Evolutionary conservation across 768 basidiomycete genomes (phyloP).

Genomic region (Leccinum longicurvipes): DNA sequence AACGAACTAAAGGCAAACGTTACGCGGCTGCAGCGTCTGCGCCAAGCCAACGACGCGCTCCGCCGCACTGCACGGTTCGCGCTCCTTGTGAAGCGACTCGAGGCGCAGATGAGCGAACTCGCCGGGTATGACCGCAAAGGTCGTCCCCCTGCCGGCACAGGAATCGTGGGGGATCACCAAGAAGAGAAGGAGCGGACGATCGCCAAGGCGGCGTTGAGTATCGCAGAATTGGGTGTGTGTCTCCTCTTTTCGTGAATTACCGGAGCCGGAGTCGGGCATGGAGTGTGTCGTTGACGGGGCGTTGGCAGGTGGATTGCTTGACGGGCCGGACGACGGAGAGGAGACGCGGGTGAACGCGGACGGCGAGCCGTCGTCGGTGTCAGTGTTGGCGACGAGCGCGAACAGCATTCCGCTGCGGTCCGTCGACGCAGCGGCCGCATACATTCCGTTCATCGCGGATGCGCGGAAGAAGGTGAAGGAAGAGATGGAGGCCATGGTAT

Average conservation of each 20-base stretch:
- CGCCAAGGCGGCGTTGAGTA: conserved; percentile 90
- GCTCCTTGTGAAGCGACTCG: conserved; percentile 75
- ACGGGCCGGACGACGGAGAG: conserved; percentile 32
- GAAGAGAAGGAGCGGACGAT: conserved; percentile 85
- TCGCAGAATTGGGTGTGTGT: conserved; percentile 84
- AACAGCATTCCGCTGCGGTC: conserved; percentile 60
- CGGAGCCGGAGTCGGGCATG: not conserved
- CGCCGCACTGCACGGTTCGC: conserved; percentile 84
- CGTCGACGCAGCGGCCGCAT: conserved; percentile 65
- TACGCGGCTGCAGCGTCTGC: conserved; percentile 68
- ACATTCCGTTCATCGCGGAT: conserved; percentile 69
- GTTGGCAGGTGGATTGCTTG: conserved; percentile 47
- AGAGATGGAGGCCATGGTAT: conserved; percentile 92
- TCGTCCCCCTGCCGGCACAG: not conserved
- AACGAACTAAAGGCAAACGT: conserved; percentile 70
- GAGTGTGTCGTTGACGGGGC: conserved; percentile 9
- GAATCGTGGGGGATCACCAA: conserved; percentile 40
- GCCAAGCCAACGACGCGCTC: conserved; percentile 80
- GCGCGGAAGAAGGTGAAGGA: conserved; percentile 66
- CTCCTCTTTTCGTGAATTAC: not conserved
- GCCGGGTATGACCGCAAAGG: conserved; percentile 2
- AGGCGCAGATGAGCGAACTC: conserved; percentile 81
- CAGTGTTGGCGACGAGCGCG: conserved; percentile 13
- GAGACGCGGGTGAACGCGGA: not conserved
- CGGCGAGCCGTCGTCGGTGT: conserved; percentile 3